Evolutionary conservation across 2,329 filamentous ascomycete species (phyloP), one percentile per base, ranked within the genome.

Genomic region (Fusarium nodosum): DNA sequence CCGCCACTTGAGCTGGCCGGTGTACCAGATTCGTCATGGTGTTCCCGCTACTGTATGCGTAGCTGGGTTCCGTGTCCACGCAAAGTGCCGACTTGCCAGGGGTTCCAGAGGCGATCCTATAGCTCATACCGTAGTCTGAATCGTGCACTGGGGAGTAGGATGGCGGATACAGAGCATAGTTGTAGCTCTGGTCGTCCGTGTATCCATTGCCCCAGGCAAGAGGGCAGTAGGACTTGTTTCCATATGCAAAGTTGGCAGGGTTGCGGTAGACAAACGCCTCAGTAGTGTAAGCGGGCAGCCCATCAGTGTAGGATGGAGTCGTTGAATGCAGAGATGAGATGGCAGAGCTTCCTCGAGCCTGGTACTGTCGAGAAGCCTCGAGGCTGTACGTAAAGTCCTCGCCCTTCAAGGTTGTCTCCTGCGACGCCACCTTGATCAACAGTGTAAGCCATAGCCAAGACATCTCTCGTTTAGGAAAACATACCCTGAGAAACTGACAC

Each of bases 401-500:
- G 11, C 64, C 65, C 62, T 77, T 78, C 60, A 69, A 64, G 31
- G 69, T 61, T 8, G 78, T 70, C 54, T 79, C 78, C 51, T 74
- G 72, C 4, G 78, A 79, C 16, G 76, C 74, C 16, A 79, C 78
- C 78, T 79, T 36, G 38, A 46, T 10, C 36, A 20, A 30, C 6
- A 30, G 39, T 57, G 58, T 50, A 45, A 59, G 64, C 46, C 34
- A 34, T n/a, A 51, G 42, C 8, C 28, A 30, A 30, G 10, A 34
- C 42, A 42, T 56, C 24, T 24, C 15, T 39, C n/a, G 34, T n/a
- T 28, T 22, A 8, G 33, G 22, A n/a, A 39, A 20, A 74, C 80
- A 76, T 84, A 97, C 95, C 79, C 95, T 87, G 68, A 97, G 83
- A 76, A 97, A 97, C 60, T 90, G 87, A 77, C 95, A 97, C 8